These are phyloP conservation scores for Stylosanthes scabra DNA, from an alignment of 331 rosid species.

Conservation along the genomic window DNA sequence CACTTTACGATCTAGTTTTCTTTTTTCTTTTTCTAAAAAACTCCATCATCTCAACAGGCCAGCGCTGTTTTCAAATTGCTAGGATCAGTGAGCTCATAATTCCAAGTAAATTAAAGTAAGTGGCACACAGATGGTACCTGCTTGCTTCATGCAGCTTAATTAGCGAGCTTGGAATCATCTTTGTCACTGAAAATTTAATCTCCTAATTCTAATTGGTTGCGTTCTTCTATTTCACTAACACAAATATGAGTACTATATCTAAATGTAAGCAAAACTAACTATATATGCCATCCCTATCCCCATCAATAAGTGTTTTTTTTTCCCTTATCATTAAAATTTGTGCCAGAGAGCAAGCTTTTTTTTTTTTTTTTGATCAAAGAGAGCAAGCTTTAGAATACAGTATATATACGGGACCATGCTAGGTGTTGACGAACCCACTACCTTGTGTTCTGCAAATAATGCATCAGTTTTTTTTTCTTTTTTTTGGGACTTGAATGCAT, in stretches of 20 bases:
- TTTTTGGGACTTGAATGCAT: background rate
- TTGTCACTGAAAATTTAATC: constrained; percentile 9
- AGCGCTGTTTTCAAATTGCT: background rate
- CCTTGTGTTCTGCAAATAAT: background rate
- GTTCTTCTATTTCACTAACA: background rate
- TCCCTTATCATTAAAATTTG: constrained; percentile 8
- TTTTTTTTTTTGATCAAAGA: too few species aligned
- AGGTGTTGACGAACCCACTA: background rate
- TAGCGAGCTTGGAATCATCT: background rate
- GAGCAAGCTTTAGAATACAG: constrained; percentile 5
- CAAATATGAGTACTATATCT: background rate
- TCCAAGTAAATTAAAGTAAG: constrained; percentile 21
- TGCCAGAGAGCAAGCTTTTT: constrained; percentile 6
- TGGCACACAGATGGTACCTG: constrained; percentile 14
- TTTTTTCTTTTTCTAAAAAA: too few species aligned
- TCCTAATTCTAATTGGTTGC: background rate
- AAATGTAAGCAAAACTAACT: background rate
- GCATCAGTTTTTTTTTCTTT: too few species aligned
- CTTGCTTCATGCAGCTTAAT: background rate
- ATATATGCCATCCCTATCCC: background rate
- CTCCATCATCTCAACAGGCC: background rate
- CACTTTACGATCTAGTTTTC: background rate
- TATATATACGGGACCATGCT: background rate
- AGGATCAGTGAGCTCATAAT: background rate
- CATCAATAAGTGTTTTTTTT: background rate